Percentiles rank a stretch among this genome's conserved stretches.
Evolutionary conservation across 768 basidiomycete genomes (phyloP).

Genomic region (Clitopilus hobsonii): DNA sequence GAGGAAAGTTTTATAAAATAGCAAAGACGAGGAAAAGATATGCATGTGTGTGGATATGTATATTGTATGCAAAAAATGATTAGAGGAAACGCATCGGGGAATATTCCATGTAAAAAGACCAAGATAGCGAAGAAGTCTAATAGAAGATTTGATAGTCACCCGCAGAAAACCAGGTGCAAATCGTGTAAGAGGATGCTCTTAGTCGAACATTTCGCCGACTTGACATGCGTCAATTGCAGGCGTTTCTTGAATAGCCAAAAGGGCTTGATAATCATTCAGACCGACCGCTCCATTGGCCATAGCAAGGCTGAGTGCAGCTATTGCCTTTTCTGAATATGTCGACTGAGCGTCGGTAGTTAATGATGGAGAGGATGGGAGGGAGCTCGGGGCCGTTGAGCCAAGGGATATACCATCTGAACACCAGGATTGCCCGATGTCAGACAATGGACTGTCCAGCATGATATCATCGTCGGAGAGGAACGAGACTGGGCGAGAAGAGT

Average conservation of each 20-base stretch:
- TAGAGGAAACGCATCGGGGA: not conserved
- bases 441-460: not conserved
- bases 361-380: slow-evolving; percentile 25
- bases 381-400: slow-evolving; percentile 15
- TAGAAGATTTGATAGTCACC: too few relatives aligned
- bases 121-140: not conserved
- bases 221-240: slow-evolving; percentile 34
- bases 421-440: not conserved
- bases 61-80: not conserved
- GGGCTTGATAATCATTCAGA: slow-evolving; percentile 50
- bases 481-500: not conserved
- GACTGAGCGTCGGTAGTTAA: slow-evolving; percentile 7
- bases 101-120: not conserved
- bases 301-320: slow-evolving; percentile 54
- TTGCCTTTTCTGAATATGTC: slow-evolving; percentile 45
- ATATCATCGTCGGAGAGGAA: not conserved
- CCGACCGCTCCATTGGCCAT: slow-evolving; percentile 64
- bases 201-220: slow-evolving; percentile 54
- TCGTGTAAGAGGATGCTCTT: not conserved
- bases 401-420: not conserved
- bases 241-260: slow-evolving; percentile 32
- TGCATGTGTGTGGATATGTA: not conserved
- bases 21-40: not conserved
- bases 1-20: not conserved
- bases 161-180: not conserved